Conservation (phyloP, 208 protist genomes). For the Porcisia deanei region DNA sequence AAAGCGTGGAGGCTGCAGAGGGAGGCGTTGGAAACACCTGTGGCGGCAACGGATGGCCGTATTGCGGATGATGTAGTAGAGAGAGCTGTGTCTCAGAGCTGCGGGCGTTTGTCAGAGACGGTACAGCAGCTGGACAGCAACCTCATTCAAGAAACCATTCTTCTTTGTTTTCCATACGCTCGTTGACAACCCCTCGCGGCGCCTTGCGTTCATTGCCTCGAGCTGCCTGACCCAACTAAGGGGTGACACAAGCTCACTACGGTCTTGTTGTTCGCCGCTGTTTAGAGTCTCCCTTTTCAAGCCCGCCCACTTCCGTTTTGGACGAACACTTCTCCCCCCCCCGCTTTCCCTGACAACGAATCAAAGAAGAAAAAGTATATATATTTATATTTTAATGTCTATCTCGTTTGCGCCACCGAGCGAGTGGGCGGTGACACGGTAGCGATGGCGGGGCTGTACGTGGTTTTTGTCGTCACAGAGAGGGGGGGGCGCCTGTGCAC, state of each 20-base stretch:
- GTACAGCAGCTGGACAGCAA: conserved; percentile 38
- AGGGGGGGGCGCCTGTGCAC: too few relatives aligned
- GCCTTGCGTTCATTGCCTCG: not conserved
- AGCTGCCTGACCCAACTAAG: not conserved
- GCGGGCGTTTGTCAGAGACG: conserved; percentile 43
- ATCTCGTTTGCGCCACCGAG: not conserved
- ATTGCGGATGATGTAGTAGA: conserved; percentile 8
- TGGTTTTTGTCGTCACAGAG: too few relatives aligned
- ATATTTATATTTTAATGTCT: not conserved
- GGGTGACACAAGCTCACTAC: not conserved
- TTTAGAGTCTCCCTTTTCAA: not conserved
- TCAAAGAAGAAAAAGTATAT: too few relatives aligned
- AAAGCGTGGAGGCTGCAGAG: conserved; percentile 29
- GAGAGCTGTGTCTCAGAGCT: conserved; percentile 15
- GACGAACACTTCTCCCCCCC: not conserved
- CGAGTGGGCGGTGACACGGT: not conserved
- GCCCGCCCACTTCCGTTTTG: not conserved
- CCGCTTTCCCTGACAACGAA: too few relatives aligned
- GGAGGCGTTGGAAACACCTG: not conserved
- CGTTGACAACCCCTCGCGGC: not conserved
- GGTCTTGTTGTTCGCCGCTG: not conserved
- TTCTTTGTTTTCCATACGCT: conserved; percentile 79
- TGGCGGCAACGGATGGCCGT: not conserved
- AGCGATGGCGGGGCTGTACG: not conserved
- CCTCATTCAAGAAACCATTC: conserved; percentile 81